phyloP scores from a whole-genome alignment of 2,329 filamentous ascomycete genomes.

The Colletotrichum scovillei region DNA sequence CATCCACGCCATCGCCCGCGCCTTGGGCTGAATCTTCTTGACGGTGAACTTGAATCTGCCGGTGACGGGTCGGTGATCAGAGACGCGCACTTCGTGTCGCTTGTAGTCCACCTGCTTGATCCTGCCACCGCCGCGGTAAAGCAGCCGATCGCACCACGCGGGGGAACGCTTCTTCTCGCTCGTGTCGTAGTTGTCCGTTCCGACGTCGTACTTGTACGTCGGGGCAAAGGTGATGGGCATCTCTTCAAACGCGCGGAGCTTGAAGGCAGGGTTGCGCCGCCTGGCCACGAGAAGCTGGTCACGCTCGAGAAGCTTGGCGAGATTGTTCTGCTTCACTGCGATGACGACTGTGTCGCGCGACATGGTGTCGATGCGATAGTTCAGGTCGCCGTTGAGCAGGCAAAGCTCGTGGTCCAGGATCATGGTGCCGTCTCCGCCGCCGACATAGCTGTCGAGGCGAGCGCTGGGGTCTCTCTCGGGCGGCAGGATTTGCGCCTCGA shows the following conservation, averaged over 20 bases:
- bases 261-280: conserved; percentile 89
- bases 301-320: conserved; percentile 87
- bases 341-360: conserved; percentile 91
- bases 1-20: conserved; percentile 75
- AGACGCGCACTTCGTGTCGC: conserved; percentile 89
- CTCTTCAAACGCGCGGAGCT: conserved; percentile 90
- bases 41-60: conserved; percentile 85
- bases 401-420: conserved; percentile 98
- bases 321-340: conserved; percentile 83
- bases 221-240: conserved; percentile 90
- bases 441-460: conserved; percentile 83
- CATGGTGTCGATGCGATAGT: conserved; percentile 98
- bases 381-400: conserved; percentile 93
- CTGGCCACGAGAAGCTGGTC: conserved; percentile 92
- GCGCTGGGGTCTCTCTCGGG: conserved; percentile 73
- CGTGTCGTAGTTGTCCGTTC: conserved; percentile 92
- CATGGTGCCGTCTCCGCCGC: conserved; percentile 95
- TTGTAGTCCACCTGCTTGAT: conserved; percentile 90
- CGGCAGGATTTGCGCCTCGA: conserved; percentile 83
- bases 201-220: conserved; percentile 98
- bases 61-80: conserved; percentile 93
- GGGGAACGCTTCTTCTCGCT: conserved; percentile 95
- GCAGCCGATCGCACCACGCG: conserved; percentile 94
- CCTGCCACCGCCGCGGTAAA: conserved; percentile 85
- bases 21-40: conserved; percentile 80